Base-by-base conservation (phyloP, 2,329 filamentous ascomycete genomes). In the Hysterium pulicare region DNA sequence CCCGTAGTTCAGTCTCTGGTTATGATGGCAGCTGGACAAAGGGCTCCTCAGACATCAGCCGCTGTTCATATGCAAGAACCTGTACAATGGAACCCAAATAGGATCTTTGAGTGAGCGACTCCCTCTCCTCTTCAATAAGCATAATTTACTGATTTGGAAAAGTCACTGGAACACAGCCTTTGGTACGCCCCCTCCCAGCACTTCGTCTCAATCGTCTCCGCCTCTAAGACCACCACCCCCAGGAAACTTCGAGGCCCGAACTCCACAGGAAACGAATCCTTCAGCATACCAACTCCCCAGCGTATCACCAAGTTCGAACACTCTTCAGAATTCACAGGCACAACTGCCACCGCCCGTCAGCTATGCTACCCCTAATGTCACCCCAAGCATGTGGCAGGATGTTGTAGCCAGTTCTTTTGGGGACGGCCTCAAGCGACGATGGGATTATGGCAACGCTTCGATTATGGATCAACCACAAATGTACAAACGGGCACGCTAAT, bases 111-210 rank as follows among this genome's bases (percentile, higher is more conserved):
- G 89, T 95, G 79, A 77, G 87, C 79, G 24, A 22, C 23, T 31
- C 38, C 10, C 15, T 20, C 19, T 32, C 15, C 17, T 44, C 20
- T 26, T 16, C 40, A 47, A 22, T 37, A 21, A 19, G n/a, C n/a
- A n/a, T n/a, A n/a, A n/a, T n/a, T 17, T 22, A 40, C 54, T 59
- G 37, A 57, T 33, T 11, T 44, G 5, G 13, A 5, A 38, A 58
- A 95, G 90, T 67, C 89, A 95, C 74, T 97, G 91, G 90, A 90
- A 95, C 68, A 84, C 86, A 61, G 90, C 91, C 52, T 97, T 96
- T 72, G 87, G 89, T 74, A 87, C 84, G 67, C 82, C 81, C 38
- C 62, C 69, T 58, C 57, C 66, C 46, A 67, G 60, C 57, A 58
- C 64, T 41, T 62, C 67, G 39, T 66, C 68, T 35, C 69, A 71